Evolutionary conservation across 2,329 filamentous ascomycete species (phyloP), one percentile per base, ranked within the genome.

Genomic region (Pyrenochaeta sp.): DNA sequence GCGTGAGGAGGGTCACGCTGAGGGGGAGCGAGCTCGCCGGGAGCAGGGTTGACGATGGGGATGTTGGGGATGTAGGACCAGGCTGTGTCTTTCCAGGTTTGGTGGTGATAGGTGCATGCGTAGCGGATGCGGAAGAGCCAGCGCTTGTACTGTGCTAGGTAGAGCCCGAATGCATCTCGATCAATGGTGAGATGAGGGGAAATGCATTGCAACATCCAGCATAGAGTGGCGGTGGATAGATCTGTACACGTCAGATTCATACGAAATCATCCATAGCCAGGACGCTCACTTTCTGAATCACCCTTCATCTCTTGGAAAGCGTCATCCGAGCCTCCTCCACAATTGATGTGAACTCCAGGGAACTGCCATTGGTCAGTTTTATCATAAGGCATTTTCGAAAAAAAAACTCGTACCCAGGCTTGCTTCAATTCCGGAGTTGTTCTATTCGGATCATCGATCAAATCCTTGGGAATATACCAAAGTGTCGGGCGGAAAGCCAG

Each of bases 171-270:
- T 41, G 74, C 77, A 7, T 68, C 60, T 4, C 66, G 58, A 46
- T 78, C 72, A 42, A 79, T 74, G 39, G 77, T 74, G 26, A 77
- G 65, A 31, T 77, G 71, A 0, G 73, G 72, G 0, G 72, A 65
- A 42, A 80, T 69, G 47, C 79, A 78, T 37, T 77, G 72, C 14
- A 82, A 75, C 80, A 82, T 82, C 80, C 80, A 82, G 2, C 76
- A 77, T 3, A 82, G 65, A 0, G 76, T 72, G 7, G 81, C 76
- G 6, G 77, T 75, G 3, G 76, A 71, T 6, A 79, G 37, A 68
- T 73, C 54, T 68, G 27, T 7, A 13, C 7, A 4, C 11, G 8
- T n/a, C n/a, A n/a, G n/a, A n/a, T n/a, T n/a, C n/a, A n/a, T n/a
- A n/a, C n/a, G n/a, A n/a, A n/a, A n/a, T n/a, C n/a, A n/a, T n/a